Percentiles rank a stretch among this genome's conserved stretches.
These are phyloP conservation scores for Teunomyces aglyptinius DNA, from an alignment of 805 yeast genomes.

Conservation along the genomic window DNA sequence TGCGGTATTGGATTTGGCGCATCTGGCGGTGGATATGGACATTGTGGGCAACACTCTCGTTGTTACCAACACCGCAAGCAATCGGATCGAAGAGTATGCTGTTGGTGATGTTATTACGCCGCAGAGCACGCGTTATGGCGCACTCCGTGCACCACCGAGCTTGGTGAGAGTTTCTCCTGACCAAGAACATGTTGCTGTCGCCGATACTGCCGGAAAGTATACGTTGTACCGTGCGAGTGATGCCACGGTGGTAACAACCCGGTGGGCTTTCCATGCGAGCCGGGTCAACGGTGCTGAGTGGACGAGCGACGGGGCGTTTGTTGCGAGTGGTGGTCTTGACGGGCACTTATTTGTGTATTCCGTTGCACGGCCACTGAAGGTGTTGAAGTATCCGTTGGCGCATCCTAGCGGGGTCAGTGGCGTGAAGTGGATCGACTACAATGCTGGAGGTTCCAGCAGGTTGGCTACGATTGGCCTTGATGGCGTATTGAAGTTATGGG, in stretches of 20 bases:
- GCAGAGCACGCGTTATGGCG: slow-evolving; percentile 22
- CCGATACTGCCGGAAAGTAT: slow-evolving; percentile 85
- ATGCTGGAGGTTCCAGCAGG: slow-evolving; percentile 23
- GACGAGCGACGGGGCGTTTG: slow-evolving; percentile 69
- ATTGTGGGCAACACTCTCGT: slow-evolving; percentile 20
- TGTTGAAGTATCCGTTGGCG: slow-evolving; percentile 69
- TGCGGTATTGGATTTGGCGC: slow-evolving; percentile 18
- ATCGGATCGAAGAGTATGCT: slow-evolving; percentile 28
- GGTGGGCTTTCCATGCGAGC: slow-evolving; percentile 96
- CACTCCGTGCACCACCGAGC: slow-evolving; percentile 62
- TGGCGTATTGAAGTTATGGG: slow-evolving; percentile 78
- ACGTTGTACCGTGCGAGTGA: slow-evolving; percentile 60
- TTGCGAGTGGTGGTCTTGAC: slow-evolving; percentile 82
- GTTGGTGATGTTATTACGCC: slow-evolving; percentile 15
- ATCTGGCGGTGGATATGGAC: slow-evolving; percentile 25
- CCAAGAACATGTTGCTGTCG: slow-evolving; percentile 70
- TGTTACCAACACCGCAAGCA: slow-evolving; percentile 29
- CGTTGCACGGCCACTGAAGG: slow-evolving; percentile 74
- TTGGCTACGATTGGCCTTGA: slow-evolving; percentile 78
- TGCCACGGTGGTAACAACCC: slow-evolving; percentile 63
- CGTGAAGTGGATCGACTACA: slow-evolving; percentile 64
- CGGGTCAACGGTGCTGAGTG: slow-evolving; percentile 74
- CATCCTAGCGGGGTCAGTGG: slow-evolving; percentile 86
- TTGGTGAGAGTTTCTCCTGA: slow-evolving; percentile 68
- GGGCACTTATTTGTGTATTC: slow-evolving; percentile 78